Percentiles rank a stretch among this genome's conserved stretches.
These are phyloP conservation scores for Plantago rigida DNA, from an alignment of 305 asterid genomes.

Conservation along the genomic window DNA sequence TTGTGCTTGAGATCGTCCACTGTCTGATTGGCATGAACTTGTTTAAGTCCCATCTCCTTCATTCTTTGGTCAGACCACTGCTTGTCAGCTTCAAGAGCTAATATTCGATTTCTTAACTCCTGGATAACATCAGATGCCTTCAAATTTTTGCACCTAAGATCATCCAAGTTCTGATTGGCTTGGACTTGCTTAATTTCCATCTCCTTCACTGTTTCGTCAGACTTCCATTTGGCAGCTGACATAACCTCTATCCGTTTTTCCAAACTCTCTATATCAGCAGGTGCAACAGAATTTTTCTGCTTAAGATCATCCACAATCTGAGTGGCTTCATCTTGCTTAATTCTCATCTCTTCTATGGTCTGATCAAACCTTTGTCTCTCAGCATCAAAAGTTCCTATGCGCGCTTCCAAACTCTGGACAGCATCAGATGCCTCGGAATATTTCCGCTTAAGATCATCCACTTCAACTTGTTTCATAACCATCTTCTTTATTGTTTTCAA, in stretches of 20 bases:
- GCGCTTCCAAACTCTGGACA: background rate
- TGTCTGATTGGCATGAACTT: no score
- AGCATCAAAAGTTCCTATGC: background rate
- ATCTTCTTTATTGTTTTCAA: background rate
- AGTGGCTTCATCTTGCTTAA: background rate
- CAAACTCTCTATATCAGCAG: background rate
- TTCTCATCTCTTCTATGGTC: background rate
- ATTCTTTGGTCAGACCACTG: no score
- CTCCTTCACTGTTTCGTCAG: background rate
- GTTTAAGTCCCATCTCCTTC: no score
- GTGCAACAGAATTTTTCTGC: background rate
- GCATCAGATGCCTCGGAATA: background rate
- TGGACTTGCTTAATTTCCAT: no score
- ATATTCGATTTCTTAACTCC: background rate
- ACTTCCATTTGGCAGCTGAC: no score
- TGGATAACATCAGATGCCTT: background rate
- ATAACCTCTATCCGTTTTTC: background rate
- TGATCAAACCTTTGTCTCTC: background rate
- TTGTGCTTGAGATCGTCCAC: no score
- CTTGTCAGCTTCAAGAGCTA: background rate
- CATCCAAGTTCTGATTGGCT: background rate
- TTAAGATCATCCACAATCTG: slow-evolving; percentile 7
- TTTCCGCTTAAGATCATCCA: slow-evolving; percentile 11
- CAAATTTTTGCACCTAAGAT: background rate
- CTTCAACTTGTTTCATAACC: background rate